These are phyloP conservation scores for Sanguinoderma infundibulare DNA, from an alignment of 1,284 basidiomycete genomes.

Conservation along the genomic window DNA sequence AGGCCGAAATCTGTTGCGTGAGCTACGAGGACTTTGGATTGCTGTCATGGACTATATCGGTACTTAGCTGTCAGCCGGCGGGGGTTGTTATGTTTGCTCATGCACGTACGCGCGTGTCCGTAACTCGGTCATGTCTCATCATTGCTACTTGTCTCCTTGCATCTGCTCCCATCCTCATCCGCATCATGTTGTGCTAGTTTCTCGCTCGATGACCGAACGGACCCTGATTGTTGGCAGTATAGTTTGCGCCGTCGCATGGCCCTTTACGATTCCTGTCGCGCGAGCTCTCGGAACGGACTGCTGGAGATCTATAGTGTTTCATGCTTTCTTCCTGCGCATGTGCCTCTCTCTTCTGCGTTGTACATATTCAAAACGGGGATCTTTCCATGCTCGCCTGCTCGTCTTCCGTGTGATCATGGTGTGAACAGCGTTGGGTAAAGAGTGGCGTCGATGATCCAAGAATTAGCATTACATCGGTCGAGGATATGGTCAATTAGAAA, in stretches of 20 bases:
- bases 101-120: conserved; percentile 6
- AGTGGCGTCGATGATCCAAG: neutral
- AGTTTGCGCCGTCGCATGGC: neutral
- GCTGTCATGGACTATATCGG: neutral
- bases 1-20: conserved; percentile 53
- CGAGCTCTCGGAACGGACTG: conserved; percentile 20
- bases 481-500: neutral
- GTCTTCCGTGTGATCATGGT: neutral
- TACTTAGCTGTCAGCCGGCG: no score
- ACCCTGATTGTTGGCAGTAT: conserved; percentile 20
- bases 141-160: neutral
- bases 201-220: conserved; percentile 23
- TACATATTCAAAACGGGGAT: neutral
- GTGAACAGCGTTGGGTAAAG: neutral
- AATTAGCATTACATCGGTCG: no score
- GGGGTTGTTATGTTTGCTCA: conserved; percentile 5
- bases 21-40: conserved; percentile 1
- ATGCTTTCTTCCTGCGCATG: neutral
- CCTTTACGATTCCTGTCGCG: no score
- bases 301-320: neutral
- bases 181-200: conserved; percentile 24
- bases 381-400: neutral
- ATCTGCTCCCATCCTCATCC: neutral
- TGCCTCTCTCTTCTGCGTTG: neutral
- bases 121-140: neutral